Base-by-base conservation (phyloP, 306 rosid species). In the Cicer pinnatifidum region DNA sequence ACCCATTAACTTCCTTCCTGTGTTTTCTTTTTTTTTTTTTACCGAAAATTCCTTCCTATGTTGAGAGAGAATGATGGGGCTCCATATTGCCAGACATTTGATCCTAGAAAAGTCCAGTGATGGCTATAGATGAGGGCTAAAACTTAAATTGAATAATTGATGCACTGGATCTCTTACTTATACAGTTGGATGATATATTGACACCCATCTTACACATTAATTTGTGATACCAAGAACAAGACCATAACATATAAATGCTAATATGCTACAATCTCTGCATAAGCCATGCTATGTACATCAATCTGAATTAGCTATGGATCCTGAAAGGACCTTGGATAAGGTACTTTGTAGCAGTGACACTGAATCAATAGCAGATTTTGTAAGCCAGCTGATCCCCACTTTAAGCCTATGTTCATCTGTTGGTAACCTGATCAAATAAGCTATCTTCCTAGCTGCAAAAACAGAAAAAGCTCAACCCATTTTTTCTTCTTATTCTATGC, bases 361-460 rank as follows among this genome's bases (percentile, higher is more conserved):
- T 19, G 97, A 89, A 70, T 89, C 97, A 69, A 91, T 73, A 19
- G 97, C 97, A 45, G 97, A 85, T 62, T 94, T 94, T 67, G 96
- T 62, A 38, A 94, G 81, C 97, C 97, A 94, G 88, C 98, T 94
- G 67, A 91, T 85, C 73, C 98, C 98, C 69, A 94, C 98, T 86
- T 86, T 91, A 43, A 94, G 82, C 85, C 78, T 87, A 75, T 94
- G 98, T 84, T 91, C 90, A 35, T 91, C 96, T 11, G 98, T 91
- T 12, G 98, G 98, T 81, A 94, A 78, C 84, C 98, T 87, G 47
- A 91, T 81, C 88, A 91, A 81, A 89, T 94, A 94, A 57, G 98
- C 98, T 75, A 91, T 67, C 87, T 94, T 94, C 84, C 98, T 88
- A 11, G 98, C 97, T 91, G 96, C 82, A 75, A 80, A 82, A 82